These are phyloP conservation scores for Ganoderma resinaceum DNA, from an alignment of 1,284 basidiomycete species.

Conservation along the genomic window DNA sequence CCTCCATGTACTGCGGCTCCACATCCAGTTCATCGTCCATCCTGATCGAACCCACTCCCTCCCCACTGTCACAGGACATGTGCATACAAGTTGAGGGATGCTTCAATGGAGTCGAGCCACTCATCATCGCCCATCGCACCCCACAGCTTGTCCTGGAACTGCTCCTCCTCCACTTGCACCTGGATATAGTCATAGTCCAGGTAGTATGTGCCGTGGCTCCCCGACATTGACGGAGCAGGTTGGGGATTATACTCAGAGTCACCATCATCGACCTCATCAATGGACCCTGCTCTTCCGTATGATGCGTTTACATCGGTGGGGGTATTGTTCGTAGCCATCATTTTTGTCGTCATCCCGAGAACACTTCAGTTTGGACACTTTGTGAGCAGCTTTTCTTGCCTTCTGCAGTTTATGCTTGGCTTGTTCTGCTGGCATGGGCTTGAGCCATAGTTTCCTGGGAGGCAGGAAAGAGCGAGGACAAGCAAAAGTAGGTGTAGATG, in stretches of 20 bases:
- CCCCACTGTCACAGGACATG: constrained; percentile 69
- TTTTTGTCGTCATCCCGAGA: constrained; percentile 18
- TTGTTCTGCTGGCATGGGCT: constrained; percentile 74
- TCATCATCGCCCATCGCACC: constrained; percentile 75
- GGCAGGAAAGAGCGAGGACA: neutral
- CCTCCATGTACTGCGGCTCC: constrained; percentile 72
- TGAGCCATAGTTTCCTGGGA: constrained; percentile 63
- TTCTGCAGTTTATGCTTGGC: constrained; percentile 60
- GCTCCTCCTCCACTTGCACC: constrained; percentile 64
- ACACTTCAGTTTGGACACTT: constrained; percentile 42
- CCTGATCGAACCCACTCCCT: constrained; percentile 41
- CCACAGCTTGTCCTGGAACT: constrained; percentile 74
- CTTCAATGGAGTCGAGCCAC: constrained; percentile 65
- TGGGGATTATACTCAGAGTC: constrained; percentile 38
- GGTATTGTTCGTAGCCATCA: constrained; percentile 1
- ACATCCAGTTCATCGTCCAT: constrained; percentile 59
- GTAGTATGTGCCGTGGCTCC: constrained; percentile 38
- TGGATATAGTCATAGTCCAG: constrained; percentile 56
- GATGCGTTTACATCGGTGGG: constrained; percentile 25
- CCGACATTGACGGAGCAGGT: constrained; percentile 35
- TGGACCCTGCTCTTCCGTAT: constrained; percentile 11
- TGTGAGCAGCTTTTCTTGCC: constrained; percentile 51
- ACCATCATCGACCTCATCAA: constrained; percentile 26
- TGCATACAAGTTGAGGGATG: constrained; percentile 68
- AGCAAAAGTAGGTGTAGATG: neutral